These are phyloP conservation scores for Chytriomyces hyalinus DNA, from an alignment of 192 early-diverging fungal species.

Conservation along the genomic window DNA sequence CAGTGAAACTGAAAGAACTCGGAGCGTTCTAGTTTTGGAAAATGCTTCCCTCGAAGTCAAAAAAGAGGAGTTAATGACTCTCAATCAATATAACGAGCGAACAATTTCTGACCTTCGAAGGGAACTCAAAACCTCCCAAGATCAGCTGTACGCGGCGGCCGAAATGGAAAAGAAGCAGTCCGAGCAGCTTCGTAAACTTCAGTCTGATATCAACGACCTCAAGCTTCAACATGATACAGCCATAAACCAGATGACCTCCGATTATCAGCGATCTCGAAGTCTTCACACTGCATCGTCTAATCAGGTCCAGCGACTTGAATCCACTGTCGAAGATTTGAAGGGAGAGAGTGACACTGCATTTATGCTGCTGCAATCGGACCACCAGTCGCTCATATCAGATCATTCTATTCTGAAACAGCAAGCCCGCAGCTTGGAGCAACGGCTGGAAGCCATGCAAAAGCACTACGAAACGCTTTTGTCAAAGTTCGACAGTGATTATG, in stretches of 20 bases:
- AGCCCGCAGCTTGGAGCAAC: background rate
- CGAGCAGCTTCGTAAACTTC: background rate
- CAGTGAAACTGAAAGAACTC: conserved; percentile 14
- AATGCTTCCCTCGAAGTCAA: background rate
- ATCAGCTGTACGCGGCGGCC: background rate
- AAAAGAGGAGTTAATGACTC: too few species aligned
- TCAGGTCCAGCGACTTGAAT: background rate
- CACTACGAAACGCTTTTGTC: conserved; percentile 4
- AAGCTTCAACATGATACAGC: background rate
- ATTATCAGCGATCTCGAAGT: background rate
- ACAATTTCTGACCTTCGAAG: too few species aligned
- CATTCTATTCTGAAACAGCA: background rate
- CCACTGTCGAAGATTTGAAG: background rate
- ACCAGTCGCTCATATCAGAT: background rate
- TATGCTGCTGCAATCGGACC: background rate
- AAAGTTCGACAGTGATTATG: background rate
- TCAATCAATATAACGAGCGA: too few species aligned
- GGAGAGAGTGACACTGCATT: background rate
- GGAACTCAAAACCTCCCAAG: too few species aligned
- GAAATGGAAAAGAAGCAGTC: background rate
- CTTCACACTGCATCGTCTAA: conserved; percentile 1
- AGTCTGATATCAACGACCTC: background rate
- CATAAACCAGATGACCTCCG: background rate
- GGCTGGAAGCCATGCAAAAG: background rate
- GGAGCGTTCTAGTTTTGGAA: background rate